Evolutionary conservation across 345 rosid genomes (phyloP).

Genomic region (Citropsis articulata): DNA sequence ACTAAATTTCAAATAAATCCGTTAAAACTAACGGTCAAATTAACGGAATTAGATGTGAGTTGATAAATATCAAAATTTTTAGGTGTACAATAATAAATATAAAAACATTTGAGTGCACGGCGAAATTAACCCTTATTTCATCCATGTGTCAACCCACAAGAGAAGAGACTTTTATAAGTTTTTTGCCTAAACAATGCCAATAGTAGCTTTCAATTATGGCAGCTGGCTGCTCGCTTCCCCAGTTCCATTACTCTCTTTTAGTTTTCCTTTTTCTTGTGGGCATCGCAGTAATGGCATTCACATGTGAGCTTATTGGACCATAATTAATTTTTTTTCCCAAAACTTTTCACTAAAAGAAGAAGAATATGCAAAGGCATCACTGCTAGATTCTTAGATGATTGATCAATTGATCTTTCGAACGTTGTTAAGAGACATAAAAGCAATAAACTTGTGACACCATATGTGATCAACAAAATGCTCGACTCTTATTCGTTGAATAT

Average conservation of each 20-base stretch:
- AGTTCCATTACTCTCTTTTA: too few species aligned
- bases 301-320: constrained; percentile 17
- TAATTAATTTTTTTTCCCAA: not conserved
- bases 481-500: not conserved
- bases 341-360: too few species aligned
- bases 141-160: constrained; percentile 15
- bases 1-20: too few species aligned
- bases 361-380: constrained; percentile 6
- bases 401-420: not conserved
- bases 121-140: too few species aligned
- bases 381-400: constrained; percentile 3
- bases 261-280: not conserved
- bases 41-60: too few species aligned
- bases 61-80: too few species aligned
- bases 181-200: not conserved
- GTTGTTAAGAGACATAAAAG: not conserved
- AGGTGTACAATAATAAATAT: too few species aligned
- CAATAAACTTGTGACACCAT: not conserved
- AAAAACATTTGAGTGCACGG: too few species aligned
- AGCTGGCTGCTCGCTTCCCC: not conserved
- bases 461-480: not conserved
- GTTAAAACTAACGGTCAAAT: too few species aligned
- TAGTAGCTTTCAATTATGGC: not conserved
- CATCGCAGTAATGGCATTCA: constrained; percentile 23
- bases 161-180: constrained; percentile 5